Conservation (phyloP, 1,284 basidiomycete species). For the Ceraceosorus guamensis region DNA sequence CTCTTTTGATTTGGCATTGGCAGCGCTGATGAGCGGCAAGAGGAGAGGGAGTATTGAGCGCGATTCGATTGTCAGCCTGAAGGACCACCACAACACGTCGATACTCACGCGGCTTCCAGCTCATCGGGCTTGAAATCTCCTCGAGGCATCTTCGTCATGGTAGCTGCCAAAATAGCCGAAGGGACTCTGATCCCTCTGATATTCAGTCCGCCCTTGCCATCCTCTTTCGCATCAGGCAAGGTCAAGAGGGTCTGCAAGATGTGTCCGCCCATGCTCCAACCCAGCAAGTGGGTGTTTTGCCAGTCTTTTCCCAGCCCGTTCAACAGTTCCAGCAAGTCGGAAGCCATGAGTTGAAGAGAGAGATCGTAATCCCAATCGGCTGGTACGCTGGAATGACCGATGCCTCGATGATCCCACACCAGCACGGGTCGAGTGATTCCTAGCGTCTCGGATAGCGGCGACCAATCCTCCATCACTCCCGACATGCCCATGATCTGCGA, state of each 20-base stretch:
- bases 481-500: slow-evolving; percentile 39
- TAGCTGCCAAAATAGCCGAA: slow-evolving; percentile 31
- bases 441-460: slow-evolving; percentile 26
- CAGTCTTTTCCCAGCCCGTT: slow-evolving; percentile 14
- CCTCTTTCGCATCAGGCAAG: slow-evolving; percentile 9
- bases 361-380: slow-evolving; percentile 29
- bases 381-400: slow-evolving; percentile 23
- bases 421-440: slow-evolving; percentile 20
- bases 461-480: slow-evolving; percentile 43
- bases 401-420: slow-evolving; percentile 39
- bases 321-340: slow-evolving; percentile 31
- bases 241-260: slow-evolving; percentile 35
- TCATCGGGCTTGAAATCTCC: slow-evolving; percentile 20
- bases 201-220: slow-evolving; percentile 6
- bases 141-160: slow-evolving; percentile 39
- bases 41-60: too few relatives aligned
- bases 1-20: slow-evolving; percentile 2
- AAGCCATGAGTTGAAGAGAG: slow-evolving; percentile 29
- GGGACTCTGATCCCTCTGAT: slow-evolving; percentile 20
- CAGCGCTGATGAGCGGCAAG: not conserved
- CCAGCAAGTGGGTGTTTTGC: slow-evolving; percentile 25
- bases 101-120: slow-evolving; percentile 15
- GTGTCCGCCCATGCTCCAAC: slow-evolving; percentile 45
- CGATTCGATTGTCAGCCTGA: too few relatives aligned
- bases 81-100: not conserved